phyloP scores from a whole-genome alignment of 106 monocot species.

The Vanilla planifolia region DNA sequence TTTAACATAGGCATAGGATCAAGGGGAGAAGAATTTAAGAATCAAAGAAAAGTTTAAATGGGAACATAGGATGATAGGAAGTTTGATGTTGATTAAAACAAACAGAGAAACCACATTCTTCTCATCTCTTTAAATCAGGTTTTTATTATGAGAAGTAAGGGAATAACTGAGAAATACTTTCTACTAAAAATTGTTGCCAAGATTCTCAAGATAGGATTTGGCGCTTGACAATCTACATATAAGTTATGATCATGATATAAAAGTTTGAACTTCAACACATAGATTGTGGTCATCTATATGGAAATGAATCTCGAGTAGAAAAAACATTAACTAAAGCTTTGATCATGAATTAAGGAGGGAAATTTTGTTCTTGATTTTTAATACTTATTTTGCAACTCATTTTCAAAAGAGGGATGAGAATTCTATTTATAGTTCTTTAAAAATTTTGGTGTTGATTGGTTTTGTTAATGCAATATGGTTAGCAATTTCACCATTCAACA shows the following conservation, averaged over 20 bases:
- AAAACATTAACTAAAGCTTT: conserved; percentile 55
- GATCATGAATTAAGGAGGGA: conserved; percentile 53
- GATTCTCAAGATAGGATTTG: conserved; percentile 75
- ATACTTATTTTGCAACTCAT: conserved; percentile 65
- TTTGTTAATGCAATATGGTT: conserved; percentile 83
- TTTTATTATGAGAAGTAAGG: conserved; percentile 44
- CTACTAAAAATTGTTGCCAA: conserved; percentile 68
- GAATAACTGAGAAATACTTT: conserved; percentile 24
- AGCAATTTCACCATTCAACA: conserved; percentile 83
- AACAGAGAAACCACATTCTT: background rate
- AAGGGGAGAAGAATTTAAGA: too few relatives aligned
- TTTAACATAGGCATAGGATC: too few relatives aligned
- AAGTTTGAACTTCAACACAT: conserved; percentile 65
- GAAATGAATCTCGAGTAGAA: conserved; percentile 75
- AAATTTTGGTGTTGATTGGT: conserved; percentile 59
- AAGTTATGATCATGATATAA: conserved; percentile 50
- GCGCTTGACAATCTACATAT: conserved; percentile 69
- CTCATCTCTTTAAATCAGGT: conserved; percentile 1
- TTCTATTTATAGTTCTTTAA: conserved; percentile 58
- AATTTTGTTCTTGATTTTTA: conserved; percentile 80
- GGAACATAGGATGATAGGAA: background rate
- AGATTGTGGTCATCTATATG: conserved; percentile 82
- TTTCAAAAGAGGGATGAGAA: conserved; percentile 77
- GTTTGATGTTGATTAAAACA: background rate
- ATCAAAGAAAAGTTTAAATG: too few relatives aligned